A percentile compares a stretch with the other conserved stretches of the same genome.
These are phyloP conservation scores for Phytopythium montanum DNA, from an alignment of 352 stramenopile species.

Conservation along the genomic window DNA sequence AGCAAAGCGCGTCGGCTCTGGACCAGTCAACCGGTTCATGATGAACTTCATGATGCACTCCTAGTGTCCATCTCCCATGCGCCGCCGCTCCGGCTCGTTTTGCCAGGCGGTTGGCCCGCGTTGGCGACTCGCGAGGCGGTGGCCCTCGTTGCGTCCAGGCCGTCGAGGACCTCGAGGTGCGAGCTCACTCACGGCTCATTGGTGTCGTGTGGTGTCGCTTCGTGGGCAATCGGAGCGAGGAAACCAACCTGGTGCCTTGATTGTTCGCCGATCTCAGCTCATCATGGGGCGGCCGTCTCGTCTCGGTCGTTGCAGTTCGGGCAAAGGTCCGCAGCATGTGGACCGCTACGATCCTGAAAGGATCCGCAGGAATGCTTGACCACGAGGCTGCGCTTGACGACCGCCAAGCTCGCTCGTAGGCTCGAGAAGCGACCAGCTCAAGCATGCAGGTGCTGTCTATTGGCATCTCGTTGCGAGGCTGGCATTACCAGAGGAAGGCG, in stretches of 20 bases:
- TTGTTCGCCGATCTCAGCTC: too few species aligned
- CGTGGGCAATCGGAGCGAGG: too few species aligned
- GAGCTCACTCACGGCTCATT: too few species aligned
- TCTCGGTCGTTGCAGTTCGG: not conserved
- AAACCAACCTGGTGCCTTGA: too few species aligned
- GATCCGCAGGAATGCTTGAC: not conserved
- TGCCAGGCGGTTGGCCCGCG: too few species aligned
- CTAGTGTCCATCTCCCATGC: not conserved
- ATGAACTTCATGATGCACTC: not conserved
- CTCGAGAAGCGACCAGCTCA: not conserved
- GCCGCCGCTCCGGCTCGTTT: not conserved
- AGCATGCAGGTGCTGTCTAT: not conserved
- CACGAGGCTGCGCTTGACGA: not conserved
- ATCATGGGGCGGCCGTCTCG: not conserved
- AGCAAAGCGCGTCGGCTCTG: not conserved
- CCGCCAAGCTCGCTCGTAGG: not conserved
- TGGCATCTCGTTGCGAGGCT: not conserved
- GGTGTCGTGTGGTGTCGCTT: too few species aligned
- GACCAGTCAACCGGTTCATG: not conserved
- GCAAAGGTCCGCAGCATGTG: not conserved
- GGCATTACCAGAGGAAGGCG: conserved; percentile 51
- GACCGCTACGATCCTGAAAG: not conserved
- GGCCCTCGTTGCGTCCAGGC: too few species aligned
- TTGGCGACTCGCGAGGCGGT: too few species aligned
- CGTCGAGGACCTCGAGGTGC: too few species aligned